Evolutionary conservation across 2,329 filamentous ascomycete genomes (phyloP).

Genomic region (Trichoderma aggressivum): DNA sequence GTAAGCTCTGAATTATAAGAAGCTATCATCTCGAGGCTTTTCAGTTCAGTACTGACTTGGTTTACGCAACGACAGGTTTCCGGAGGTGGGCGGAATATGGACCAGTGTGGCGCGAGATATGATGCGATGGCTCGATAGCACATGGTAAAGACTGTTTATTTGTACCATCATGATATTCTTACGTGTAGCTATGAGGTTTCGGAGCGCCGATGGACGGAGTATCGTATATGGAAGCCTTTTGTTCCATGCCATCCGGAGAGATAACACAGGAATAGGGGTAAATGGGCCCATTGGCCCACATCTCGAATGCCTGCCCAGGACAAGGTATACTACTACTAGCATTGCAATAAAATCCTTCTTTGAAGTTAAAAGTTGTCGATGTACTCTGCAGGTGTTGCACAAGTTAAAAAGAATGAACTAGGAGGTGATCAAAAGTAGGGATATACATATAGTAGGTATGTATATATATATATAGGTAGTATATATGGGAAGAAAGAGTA

Average conservation of each 20-base stretch:
- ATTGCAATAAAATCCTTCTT: not conserved
- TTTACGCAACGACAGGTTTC: conserved; percentile 43
- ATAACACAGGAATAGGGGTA: not conserved
- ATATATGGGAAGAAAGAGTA: not conserved
- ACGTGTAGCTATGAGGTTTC: not conserved
- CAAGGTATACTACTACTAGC: not conserved
- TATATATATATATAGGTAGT: conserved; percentile 15
- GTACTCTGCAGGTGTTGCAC: not conserved
- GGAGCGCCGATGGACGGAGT: not conserved
- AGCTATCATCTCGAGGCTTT: not conserved
- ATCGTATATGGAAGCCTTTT: not conserved
- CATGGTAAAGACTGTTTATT: not conserved
- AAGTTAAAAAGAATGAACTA: not conserved
- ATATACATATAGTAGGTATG: conserved; percentile 6
- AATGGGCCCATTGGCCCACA: not conserved
- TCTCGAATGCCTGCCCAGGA: not conserved
- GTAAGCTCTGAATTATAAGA: conserved; percentile 36
- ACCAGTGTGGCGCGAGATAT: conserved; percentile 50
- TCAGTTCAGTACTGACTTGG: not conserved
- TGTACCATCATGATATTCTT: too few species aligned
- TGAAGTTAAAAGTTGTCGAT: not conserved
- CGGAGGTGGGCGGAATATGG: conserved; percentile 56
- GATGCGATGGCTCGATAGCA: not conserved
- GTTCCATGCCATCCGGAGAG: not conserved
- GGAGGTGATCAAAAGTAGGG: not conserved